A percentile compares a stretch with the other conserved stretches of the same genome.
These are phyloP conservation scores for Seiridium cupressi DNA, from an alignment of 2,329 filamentous ascomycete species.

Conservation along the genomic window DNA sequence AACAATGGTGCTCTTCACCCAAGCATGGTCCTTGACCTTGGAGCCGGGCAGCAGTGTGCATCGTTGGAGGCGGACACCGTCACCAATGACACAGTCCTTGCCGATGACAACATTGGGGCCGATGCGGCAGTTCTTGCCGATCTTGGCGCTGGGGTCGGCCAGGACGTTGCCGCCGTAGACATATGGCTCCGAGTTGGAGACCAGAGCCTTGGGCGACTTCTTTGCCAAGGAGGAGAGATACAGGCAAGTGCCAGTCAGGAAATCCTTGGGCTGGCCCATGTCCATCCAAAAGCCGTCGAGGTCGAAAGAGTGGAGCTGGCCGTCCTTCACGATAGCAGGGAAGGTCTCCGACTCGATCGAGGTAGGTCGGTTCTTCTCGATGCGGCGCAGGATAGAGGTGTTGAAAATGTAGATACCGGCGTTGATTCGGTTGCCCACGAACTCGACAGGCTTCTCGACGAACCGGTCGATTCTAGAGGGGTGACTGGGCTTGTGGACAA, in stretches of 20 bases:
- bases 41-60: constrained; percentile 85
- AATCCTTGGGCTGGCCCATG: constrained; percentile 97
- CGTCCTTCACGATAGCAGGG: constrained; percentile 87
- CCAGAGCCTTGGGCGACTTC: constrained; percentile 82
- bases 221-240: constrained; percentile 93
- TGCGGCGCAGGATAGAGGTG: constrained; percentile 83
- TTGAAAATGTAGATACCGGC: constrained; percentile 98
- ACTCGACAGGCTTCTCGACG: constrained; percentile 98
- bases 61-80: constrained; percentile 90
- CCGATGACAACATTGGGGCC: constrained; percentile 96
- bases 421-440: constrained; percentile 98
- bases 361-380: constrained; percentile 85
- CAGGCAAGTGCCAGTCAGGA: constrained; percentile 91
- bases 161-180: constrained; percentile 94
- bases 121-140: constrained; percentile 97
- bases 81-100: constrained; percentile 85
- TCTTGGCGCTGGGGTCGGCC: constrained; percentile 91
- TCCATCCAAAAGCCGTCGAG: constrained; percentile 99
- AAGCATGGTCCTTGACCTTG: constrained; percentile 98
- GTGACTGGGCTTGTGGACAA: constrained; percentile 94
- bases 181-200: constrained; percentile 70
- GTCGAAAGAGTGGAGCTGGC: constrained; percentile 91
- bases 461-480: constrained; percentile 93
- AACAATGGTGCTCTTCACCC: constrained; percentile 98
- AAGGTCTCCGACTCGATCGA: constrained; percentile 99